These are phyloP conservation scores for Leccinum incarnatum DNA, from an alignment of 768 basidiomycete genomes.

Conservation along the genomic window DNA sequence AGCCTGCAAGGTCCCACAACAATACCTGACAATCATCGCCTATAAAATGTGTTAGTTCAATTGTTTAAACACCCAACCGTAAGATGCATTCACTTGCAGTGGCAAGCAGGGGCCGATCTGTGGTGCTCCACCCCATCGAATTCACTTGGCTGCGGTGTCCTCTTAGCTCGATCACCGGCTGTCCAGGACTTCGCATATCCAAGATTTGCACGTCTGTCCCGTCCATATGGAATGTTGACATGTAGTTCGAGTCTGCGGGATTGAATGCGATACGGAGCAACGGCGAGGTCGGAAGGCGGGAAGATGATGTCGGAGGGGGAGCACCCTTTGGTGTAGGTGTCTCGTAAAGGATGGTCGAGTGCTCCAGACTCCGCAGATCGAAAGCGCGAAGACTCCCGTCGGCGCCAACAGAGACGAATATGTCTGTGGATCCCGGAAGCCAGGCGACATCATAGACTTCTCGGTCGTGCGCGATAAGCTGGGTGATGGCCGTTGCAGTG, in stretches of 20 bases:
- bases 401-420: slow-evolving; percentile 97
- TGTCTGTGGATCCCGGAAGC: slow-evolving; percentile 93
- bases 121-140: slow-evolving; percentile 87
- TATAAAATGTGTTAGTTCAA: slow-evolving; percentile 30
- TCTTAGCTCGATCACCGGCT: slow-evolving; percentile 88
- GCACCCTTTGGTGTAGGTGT: slow-evolving; percentile 77
- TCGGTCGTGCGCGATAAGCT: slow-evolving; percentile 95
- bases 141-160: slow-evolving; percentile 83
- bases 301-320: slow-evolving; percentile 54
- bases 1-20: slow-evolving; percentile 81
- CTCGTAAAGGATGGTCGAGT: slow-evolving; percentile 98
- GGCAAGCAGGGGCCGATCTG: slow-evolving; percentile 79
- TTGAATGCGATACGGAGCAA: slow-evolving; percentile 88
- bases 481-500: slow-evolving; percentile 89
- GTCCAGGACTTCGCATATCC: slow-evolving; percentile 96
- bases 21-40: slow-evolving; percentile 95
- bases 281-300: slow-evolving; percentile 74
- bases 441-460: slow-evolving; percentile 99
- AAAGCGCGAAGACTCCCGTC: slow-evolving; percentile 96
- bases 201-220: slow-evolving; percentile 86
- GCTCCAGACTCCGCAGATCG: slow-evolving; percentile 93
- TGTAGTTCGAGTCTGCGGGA: slow-evolving; percentile 88
- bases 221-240: slow-evolving; percentile 97
- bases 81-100: slow-evolving; percentile 67
- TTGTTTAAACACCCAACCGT: not conserved